phyloP scores from a whole-genome alignment of 495 filamentous ascomycete genomes.

The Parmelia sp. region DNA sequence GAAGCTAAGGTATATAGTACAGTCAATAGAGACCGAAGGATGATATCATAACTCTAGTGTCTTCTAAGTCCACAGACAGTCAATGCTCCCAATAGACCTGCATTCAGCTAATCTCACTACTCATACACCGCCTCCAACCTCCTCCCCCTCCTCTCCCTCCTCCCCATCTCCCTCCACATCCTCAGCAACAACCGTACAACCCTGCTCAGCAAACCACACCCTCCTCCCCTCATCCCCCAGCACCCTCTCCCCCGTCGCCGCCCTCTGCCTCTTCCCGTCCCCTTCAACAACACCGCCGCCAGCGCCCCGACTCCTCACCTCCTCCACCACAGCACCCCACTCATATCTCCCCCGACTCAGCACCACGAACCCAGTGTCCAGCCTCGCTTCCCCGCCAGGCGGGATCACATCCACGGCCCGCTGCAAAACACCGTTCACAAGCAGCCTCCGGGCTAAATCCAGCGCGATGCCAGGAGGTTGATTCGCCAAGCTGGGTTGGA shows the following conservation, averaged over 20 bases:
- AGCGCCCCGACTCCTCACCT: constrained; percentile 46
- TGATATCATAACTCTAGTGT: neutral
- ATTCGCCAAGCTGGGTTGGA: constrained; percentile 70
- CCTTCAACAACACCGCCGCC: constrained; percentile 25
- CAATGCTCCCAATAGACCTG: neutral
- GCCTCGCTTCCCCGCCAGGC: constrained; percentile 47
- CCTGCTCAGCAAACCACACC: constrained; percentile 65
- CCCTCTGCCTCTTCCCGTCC: constrained; percentile 20
- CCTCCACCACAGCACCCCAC: constrained; percentile 73
- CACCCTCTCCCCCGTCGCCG: constrained; percentile 26
- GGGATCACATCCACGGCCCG: constrained; percentile 57
- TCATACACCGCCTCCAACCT: neutral
- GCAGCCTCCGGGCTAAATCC: constrained; percentile 75
- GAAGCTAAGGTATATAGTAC: too few relatives aligned
- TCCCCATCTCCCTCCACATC: neutral
- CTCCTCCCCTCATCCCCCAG: constrained; percentile 53
- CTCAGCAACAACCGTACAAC: constrained; percentile 54
- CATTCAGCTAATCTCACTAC: neutral
- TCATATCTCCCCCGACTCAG: constrained; percentile 79
- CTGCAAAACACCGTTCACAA: constrained; percentile 80
- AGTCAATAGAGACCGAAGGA: too few relatives aligned
- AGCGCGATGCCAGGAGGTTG: constrained; percentile 67
- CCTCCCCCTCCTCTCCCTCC: neutral
- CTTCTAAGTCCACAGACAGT: neutral
- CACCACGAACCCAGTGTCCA: constrained; percentile 59